Evolutionary conservation across 2,329 filamentous ascomycete genomes (phyloP).

Genomic region (Chrysoporthe cubensis): DNA sequence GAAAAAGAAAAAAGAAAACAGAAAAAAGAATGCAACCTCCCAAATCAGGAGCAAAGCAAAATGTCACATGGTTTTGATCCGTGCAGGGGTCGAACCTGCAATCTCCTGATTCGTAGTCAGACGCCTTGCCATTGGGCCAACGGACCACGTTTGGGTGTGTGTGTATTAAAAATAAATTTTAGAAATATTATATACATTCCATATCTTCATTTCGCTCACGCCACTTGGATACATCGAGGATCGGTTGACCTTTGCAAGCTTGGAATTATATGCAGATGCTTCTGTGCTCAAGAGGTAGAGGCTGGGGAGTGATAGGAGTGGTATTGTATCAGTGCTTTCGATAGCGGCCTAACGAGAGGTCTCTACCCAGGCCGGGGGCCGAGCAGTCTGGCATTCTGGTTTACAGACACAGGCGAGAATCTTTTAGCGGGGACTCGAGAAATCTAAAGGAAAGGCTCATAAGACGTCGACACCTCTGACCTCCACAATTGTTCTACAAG

Average conservation of each 20-base stretch:
- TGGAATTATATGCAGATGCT: no score
- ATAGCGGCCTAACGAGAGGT: no score
- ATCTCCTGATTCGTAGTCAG: conserved; percentile 45
- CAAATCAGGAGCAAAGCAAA: not conserved
- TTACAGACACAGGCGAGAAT: not conserved
- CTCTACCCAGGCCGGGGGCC: no score
- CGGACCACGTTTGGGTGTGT: conserved; percentile 14
- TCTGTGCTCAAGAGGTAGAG: no score
- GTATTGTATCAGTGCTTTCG: no score
- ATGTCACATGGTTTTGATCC: conserved; percentile 27
- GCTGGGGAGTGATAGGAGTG: no score
- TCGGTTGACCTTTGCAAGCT: no score
- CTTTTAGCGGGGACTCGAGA: not conserved
- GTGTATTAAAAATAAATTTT: no score
- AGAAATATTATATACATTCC: not conserved
- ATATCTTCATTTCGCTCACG: no score
- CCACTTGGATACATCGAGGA: no score
- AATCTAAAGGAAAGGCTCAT: not conserved
- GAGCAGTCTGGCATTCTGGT: not conserved
- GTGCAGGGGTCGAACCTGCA: conserved; percentile 44
- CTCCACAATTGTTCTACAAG: not conserved
- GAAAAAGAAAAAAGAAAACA: not conserved
- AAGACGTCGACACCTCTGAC: not conserved
- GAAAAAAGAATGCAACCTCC: not conserved
- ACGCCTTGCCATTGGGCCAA: conserved; percentile 42